Conservation (phyloP, 192 early-diverging fungal species). For the Ambispora gerdemannii region DNA sequence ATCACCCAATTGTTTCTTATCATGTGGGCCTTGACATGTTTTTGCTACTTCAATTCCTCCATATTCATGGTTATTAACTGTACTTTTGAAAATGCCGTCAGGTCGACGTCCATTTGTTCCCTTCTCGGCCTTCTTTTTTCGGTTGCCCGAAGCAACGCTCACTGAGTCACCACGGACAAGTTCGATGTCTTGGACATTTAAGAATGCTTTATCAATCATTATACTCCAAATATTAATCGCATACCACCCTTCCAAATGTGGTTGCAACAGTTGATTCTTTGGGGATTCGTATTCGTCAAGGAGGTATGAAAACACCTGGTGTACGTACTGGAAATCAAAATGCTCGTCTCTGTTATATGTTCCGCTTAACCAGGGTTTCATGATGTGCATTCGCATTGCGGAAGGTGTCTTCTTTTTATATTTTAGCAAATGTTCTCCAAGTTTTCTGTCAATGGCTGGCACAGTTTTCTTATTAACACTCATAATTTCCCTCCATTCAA, state of each 20-base stretch:
- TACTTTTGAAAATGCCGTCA: neutral
- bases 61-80: neutral
- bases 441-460: neutral
- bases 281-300: neutral
- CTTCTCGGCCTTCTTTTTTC: neutral
- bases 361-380: neutral
- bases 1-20: neutral
- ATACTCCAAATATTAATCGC: neutral
- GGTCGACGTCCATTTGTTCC: neutral
- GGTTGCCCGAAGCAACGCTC: neutral
- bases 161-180: neutral
- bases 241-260: neutral
- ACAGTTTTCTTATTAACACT: neutral
- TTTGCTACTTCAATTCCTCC: neutral
- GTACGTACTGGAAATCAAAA: neutral
- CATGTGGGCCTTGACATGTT: too few species aligned
- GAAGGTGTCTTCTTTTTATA: neutral
- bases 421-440: slow-evolving; percentile 6
- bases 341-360: neutral
- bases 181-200: neutral
- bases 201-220: slow-evolving; percentile 11
- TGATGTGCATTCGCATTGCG: neutral
- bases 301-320: neutral
- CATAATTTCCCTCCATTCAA: slow-evolving; percentile 4
- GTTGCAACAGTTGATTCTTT: neutral